Base-by-base conservation (phyloP, 805 yeast species). In the Metschnikowia kofuensis region DNA sequence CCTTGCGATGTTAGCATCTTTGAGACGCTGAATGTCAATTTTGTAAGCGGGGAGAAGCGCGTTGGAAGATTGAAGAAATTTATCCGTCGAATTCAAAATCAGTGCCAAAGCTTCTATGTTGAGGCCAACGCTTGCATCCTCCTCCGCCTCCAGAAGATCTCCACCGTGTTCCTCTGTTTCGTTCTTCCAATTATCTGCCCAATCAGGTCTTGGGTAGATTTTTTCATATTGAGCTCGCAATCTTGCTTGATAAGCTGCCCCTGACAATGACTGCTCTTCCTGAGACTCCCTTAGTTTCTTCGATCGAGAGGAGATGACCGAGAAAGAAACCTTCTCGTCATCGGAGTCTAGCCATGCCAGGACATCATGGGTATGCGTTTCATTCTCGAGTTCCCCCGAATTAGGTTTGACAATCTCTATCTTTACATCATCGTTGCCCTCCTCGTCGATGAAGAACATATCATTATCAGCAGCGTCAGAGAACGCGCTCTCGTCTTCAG, bases 321-420 rank as follows among this genome's bases (percentile, higher is more conserved):
- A 80, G 7, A 92, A 75, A 16, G 71, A 69, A 27, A 87, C 56
- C 39, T 74, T 75, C 53, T 91, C 98, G 65, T 94, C 99, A 60
- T 91, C 98, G 49, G 95, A 85, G 68, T 94, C 99, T 13, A 66
- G 66, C 99, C 99, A 94, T 15, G 54, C 60, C 16, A 76, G 79
- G 32, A 54, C 60, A n/a, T 57, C 68, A 6, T 63, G 67, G 26
- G 56, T 67, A 26, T 45, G 52, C 47, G 74, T 75, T 32, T 57
- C 69, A n/a, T 60, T 69, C 4, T 66, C 68, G 2, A 57, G 63
- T 10, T 60, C 63, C 42, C 62, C 62, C 4, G 61, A 68, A 26
- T 47, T 52, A 4, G 52, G 54, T 28, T 62, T 69, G 13, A 70
- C 76, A 3, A 76, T 82, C 61, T 83, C 78, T 57, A 62, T 68